phyloP scores from a whole-genome alignment of 192 early-diverging fungal genomes.

The Coemansia sp. region DNA sequence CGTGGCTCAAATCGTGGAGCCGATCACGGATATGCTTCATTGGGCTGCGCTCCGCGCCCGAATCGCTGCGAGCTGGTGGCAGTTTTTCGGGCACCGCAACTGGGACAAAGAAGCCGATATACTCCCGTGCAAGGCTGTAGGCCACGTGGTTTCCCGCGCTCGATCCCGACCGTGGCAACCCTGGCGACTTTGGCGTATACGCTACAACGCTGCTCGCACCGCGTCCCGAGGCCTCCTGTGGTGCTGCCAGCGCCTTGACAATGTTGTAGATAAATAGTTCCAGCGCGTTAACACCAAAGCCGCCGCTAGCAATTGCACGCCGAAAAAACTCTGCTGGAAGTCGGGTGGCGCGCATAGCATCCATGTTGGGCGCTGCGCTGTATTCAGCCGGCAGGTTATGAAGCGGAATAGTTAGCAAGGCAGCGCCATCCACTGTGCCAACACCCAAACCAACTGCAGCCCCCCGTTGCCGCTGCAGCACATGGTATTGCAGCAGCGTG shows the following conservation, averaged over 20 bases:
- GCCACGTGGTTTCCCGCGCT: conserved; percentile 11
- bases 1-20: conserved; percentile 30
- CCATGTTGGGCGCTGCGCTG: conserved; percentile 2
- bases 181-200: not conserved
- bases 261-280: conserved; percentile 40
- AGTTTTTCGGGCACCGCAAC: conserved; percentile 27
- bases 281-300: conserved; percentile 20
- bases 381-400: conserved; percentile 29
- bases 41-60: conserved; percentile 12
- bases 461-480: conserved; percentile 24
- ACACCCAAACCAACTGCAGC: not conserved
- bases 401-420: conserved; percentile 1
- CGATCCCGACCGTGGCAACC: not conserved
- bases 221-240: conserved; percentile 8
- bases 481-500: conserved; percentile 42
- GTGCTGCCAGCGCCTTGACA: conserved; percentile 29
- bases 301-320: conserved; percentile 4
- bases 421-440: no score
- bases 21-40: conserved; percentile 28
- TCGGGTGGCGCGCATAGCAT: not conserved
- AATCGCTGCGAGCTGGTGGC: conserved; percentile 1
- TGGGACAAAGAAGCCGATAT: conserved; percentile 34
- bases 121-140: conserved; percentile 24
- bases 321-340: conserved; percentile 17
- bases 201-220: not conserved